A percentile compares a stretch with the other conserved stretches of the same genome.
Evolutionary conservation across 768 basidiomycete genomes (phyloP).

Genomic region (Postia placenta): DNA sequence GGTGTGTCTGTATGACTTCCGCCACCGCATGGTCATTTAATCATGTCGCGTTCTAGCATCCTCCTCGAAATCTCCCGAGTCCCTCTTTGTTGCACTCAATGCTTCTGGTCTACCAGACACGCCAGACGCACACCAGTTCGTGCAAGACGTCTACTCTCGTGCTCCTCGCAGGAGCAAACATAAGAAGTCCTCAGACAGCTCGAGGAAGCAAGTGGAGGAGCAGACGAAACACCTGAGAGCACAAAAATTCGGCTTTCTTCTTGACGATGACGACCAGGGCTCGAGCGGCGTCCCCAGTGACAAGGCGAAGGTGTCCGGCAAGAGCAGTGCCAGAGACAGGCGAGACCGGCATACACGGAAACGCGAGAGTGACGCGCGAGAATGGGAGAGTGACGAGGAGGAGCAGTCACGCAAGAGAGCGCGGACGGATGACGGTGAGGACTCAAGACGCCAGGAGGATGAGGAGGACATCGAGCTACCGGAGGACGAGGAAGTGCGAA

Average conservation of each 20-base stretch:
- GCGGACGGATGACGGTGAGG: slow-evolving; percentile 41
- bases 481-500: slow-evolving; percentile 69
- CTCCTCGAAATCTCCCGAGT: slow-evolving; percentile 74
- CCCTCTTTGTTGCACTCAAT: slow-evolving; percentile 70
- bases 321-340: slow-evolving; percentile 44
- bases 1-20: slow-evolving; percentile 35
- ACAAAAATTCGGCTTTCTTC: slow-evolving; percentile 72
- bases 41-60: slow-evolving; percentile 48
- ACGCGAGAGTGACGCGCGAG: slow-evolving; percentile 71
- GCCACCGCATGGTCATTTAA: background rate
- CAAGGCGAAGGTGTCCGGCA: slow-evolving; percentile 24
- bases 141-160: slow-evolving; percentile 66
- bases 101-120: slow-evolving; percentile 78
- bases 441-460: slow-evolving; percentile 28
- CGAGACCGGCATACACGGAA: slow-evolving; percentile 68
- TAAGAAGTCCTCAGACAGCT: slow-evolving; percentile 42
- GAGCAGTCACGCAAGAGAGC: slow-evolving; percentile 64
- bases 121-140: slow-evolving; percentile 74
- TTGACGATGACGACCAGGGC: slow-evolving; percentile 56
- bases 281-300: slow-evolving; percentile 31
- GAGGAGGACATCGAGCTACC: slow-evolving; percentile 34
- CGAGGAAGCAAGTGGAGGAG: slow-evolving; percentile 67
- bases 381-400: slow-evolving; percentile 92
- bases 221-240: slow-evolving; percentile 63
- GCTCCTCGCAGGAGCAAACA: slow-evolving; percentile 75